Evolutionary conservation across 768 basidiomycete species (phyloP).

Genomic region (Paxillus involutus): DNA sequence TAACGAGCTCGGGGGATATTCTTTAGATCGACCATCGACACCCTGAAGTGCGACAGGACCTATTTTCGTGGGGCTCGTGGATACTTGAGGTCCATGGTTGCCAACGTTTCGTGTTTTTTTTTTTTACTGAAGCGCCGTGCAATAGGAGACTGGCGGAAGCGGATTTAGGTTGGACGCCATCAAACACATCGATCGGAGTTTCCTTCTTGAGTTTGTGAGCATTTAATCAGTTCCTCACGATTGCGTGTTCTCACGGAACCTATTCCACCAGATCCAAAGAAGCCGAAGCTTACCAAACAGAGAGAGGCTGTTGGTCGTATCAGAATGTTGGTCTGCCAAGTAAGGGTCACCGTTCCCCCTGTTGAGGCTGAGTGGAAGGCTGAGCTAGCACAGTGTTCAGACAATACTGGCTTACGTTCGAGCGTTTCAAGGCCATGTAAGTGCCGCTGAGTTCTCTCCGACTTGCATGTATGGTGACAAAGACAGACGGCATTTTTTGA

Average conservation of each 20-base stretch:
- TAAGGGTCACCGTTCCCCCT: conserved; percentile 31
- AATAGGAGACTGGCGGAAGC: conserved; percentile 61
- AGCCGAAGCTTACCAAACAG: conserved; percentile 45
- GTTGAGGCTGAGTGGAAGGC: neutral
- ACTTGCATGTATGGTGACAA: neutral
- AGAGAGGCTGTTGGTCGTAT: conserved; percentile 59
- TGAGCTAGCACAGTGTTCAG: conserved; percentile 38
- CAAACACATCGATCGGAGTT: conserved; percentile 80
- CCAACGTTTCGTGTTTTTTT: neutral
- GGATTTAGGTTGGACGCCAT: conserved; percentile 91
- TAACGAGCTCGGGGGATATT: conserved; percentile 6
- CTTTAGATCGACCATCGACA: conserved; percentile 80
- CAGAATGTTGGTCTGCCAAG: conserved; percentile 85
- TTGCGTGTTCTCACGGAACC: neutral
- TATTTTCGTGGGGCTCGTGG: conserved; percentile 79
- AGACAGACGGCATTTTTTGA: conserved; percentile 85
- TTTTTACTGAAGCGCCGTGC: neutral
- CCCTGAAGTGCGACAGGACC: conserved; percentile 74
- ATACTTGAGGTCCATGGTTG: conserved; percentile 49
- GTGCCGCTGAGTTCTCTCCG: conserved; percentile 7
- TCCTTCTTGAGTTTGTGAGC: conserved; percentile 69
- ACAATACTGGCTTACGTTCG: conserved; percentile 57
- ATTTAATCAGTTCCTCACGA: neutral
- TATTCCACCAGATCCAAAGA: conserved; percentile 46
- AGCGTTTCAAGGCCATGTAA: conserved; percentile 65